Evolutionary conservation across 2,329 filamentous ascomycete species (phyloP).

Genomic region (Fusarium succisae): DNA sequence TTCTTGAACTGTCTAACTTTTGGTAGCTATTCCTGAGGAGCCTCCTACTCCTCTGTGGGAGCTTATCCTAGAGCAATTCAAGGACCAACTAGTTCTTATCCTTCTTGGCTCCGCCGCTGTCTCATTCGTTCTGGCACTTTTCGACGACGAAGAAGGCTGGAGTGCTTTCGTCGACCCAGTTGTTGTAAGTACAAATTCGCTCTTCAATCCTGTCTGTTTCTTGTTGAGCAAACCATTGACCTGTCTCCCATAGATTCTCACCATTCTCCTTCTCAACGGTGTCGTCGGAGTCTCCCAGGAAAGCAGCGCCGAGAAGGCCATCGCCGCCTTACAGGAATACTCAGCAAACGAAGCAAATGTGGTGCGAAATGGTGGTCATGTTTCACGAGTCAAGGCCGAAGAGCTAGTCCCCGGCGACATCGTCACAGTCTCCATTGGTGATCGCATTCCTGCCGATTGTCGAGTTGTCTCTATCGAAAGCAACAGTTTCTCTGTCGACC

Average conservation of each 20-base stretch:
- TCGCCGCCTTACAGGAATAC: constrained; percentile 97
- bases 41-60: constrained; percentile 96
- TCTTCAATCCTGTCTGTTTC: neutral
- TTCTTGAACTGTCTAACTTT: constrained; percentile 16
- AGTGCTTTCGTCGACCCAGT: constrained; percentile 96
- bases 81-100: constrained; percentile 97
- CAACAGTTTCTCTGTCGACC: constrained; percentile 97
- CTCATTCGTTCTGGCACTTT: constrained; percentile 90
- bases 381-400: constrained; percentile 90
- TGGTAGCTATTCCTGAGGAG: constrained; percentile 76
- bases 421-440: constrained; percentile 86
- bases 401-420: constrained; percentile 96
- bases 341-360: constrained; percentile 98
- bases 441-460: constrained; percentile 95
- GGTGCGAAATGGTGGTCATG: constrained; percentile 78
- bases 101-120: constrained; percentile 91
- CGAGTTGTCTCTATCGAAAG: constrained; percentile 89
- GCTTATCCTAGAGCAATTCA: constrained; percentile 97
- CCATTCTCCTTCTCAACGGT: constrained; percentile 94
- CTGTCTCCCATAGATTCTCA: constrained; percentile 75
- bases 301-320: constrained; percentile 97
- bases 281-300: constrained; percentile 98
- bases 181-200: constrained; percentile 72
- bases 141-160: constrained; percentile 94
- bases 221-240: constrained; percentile 11